Base-by-base conservation (phyloP, 139 green algal genomes). In the Micromonas commoda region DNA sequence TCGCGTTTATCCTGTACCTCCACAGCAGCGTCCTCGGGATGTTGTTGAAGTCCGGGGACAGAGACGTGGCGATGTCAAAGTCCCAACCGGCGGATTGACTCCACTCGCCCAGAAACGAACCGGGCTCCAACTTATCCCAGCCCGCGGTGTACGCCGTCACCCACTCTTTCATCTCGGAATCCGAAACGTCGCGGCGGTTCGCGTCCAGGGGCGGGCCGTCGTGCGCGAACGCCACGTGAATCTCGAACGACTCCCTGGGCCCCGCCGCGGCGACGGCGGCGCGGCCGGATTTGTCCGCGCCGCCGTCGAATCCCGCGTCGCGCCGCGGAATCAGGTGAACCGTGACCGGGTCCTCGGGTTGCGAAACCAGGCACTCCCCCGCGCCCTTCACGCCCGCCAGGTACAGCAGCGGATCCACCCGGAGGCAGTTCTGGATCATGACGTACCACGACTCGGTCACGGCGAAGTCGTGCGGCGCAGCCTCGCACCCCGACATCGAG, bases 391-490 rank as follows among this genome's bases (percentile, higher is more conserved):
- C 20, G 13, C 74, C 74, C 21, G 29, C 16, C 4, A 73, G 19
- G 54, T 65, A 80, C 5, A 61, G 57, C 0, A 63, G 9, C 21
- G 61, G 60, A 9, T 72, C 29, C 4, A 80, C n/a, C 21, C 34
- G 24, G 3, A 80, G 57, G 19, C 34, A 26, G 38, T 80, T 80
- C 32, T 73, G 60, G 2, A 72, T 38, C 57, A 80, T 73, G 23
- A 80, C 74, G 74, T 72, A 72, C 32, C 24, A 60, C 33, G 29
- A 33, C 33, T 24, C 33, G 33, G 60, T 80, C 60, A 80, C 60
- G 23, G 23, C 74, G 23, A 80, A 80, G 64, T 80, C 74, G 57
- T 80, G 74, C 60, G 74, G 74, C 34, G 74, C 74, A 9, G 72
- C 54, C 37, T 71, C 33, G 52, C 51, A 71, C 1, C 52, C 39